Evolutionary conservation across 495 filamentous ascomycete genomes (phyloP).

Genomic region (Beverwykella pulmonaria): DNA sequence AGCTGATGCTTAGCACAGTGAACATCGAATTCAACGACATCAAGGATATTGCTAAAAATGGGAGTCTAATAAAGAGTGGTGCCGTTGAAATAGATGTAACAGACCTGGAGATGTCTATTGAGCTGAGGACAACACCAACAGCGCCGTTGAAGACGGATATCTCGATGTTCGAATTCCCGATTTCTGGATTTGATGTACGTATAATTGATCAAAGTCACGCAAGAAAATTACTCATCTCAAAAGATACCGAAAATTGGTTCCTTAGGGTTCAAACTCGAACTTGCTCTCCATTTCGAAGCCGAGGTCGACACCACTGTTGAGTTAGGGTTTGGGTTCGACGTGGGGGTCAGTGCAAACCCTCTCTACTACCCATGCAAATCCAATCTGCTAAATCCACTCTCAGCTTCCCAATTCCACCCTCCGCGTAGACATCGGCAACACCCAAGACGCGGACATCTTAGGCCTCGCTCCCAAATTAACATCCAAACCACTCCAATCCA

Average conservation of each 20-base stretch:
- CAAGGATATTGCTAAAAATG: background rate
- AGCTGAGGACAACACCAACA: background rate
- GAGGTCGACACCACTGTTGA: too few species aligned
- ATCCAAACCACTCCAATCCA: background rate
- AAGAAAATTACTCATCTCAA: background rate
- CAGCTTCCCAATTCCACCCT: background rate
- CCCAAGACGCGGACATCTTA: background rate
- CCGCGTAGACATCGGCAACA: background rate
- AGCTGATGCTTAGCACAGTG: background rate
- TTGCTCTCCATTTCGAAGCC: background rate
- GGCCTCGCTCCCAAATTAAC: background rate
- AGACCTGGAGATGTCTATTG: conserved; percentile 1
- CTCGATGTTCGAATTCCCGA: background rate
- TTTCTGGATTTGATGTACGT: background rate
- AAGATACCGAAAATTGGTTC: background rate
- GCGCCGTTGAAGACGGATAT: background rate
- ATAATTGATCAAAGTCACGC: background rate
- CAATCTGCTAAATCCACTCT: too few species aligned
- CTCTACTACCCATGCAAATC: too few species aligned
- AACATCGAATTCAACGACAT: conserved; percentile 7
- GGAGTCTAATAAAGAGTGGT: conserved; percentile 1
- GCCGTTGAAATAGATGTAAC: background rate
- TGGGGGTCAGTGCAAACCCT: too few species aligned
- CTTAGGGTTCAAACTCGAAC: background rate
- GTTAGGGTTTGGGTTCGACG: too few species aligned